These are phyloP conservation scores for Eutypa lata DNA, from an alignment of 2,329 filamentous ascomycete species.

Conservation along the genomic window DNA sequence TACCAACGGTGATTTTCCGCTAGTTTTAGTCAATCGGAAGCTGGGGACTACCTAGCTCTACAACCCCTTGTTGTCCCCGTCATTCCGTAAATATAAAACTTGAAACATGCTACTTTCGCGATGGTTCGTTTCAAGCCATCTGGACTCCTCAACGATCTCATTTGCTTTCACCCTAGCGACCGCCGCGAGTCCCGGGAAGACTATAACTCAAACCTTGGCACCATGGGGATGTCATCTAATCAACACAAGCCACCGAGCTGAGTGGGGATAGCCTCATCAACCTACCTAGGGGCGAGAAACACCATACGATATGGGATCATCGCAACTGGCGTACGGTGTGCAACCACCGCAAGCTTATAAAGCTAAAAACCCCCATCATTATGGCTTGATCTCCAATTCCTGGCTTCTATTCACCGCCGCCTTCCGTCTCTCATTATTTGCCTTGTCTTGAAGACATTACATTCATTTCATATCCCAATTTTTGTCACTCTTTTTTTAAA, in stretches of 20 bases:
- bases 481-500: too few species aligned
- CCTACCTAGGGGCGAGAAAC: too few species aligned
- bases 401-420: too few species aligned
- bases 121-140: background rate
- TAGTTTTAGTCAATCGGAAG: background rate
- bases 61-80: background rate
- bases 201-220: background rate
- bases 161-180: background rate
- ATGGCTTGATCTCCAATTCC: too few species aligned
- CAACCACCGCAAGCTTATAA: background rate
- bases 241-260: background rate
- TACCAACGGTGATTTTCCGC: too few species aligned
- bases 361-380: background rate
- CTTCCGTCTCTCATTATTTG: too few species aligned
- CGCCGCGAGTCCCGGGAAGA: background rate
- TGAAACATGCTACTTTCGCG: background rate
- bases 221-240: background rate
- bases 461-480: too few species aligned
- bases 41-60: background rate
- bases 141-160: background rate
- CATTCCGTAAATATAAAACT: background rate
- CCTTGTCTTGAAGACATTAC: too few species aligned
- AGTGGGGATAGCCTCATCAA: too few species aligned
- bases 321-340: too few species aligned
- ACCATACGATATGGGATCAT: too few species aligned